A percentile compares a stretch with the other conserved stretches of the same genome.
These are phyloP conservation scores for Leucosporidium scottii DNA, from an alignment of 768 basidiomycete genomes.

Conservation along the genomic window DNA sequence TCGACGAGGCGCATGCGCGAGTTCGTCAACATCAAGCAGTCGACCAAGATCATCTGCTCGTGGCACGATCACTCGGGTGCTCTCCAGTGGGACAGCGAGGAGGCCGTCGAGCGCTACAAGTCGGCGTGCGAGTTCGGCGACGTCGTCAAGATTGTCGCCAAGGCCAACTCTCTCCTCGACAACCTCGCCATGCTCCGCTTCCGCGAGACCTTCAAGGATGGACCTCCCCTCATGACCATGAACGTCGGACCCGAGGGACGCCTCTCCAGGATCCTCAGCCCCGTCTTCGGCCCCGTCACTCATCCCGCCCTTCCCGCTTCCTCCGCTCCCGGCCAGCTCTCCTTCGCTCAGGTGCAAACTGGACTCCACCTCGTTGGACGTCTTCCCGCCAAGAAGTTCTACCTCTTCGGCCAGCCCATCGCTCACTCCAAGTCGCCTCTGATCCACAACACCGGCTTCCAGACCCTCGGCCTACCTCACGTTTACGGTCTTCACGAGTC, in stretches of 20 bases:
- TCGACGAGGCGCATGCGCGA: slow-evolving; percentile 57
- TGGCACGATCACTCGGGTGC: slow-evolving; percentile 91
- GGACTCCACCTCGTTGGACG: slow-evolving; percentile 74
- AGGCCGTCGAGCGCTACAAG: slow-evolving; percentile 62
- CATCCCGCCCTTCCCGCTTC: slow-evolving; percentile 76
- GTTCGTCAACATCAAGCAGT: slow-evolving; percentile 58
- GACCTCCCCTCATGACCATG: slow-evolving; percentile 85
- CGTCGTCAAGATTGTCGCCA: slow-evolving; percentile 86
- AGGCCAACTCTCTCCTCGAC: slow-evolving; percentile 64
- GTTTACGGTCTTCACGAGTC: slow-evolving; percentile 74
- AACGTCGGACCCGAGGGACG: slow-evolving; percentile 79
- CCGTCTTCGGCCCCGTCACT: slow-evolving; percentile 79
- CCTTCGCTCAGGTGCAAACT: slow-evolving; percentile 74
- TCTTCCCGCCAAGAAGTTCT: slow-evolving; percentile 66
- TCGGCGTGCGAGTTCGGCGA: slow-evolving; percentile 65
- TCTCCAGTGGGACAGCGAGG: slow-evolving; percentile 67
- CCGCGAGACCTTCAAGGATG: slow-evolving; percentile 49
- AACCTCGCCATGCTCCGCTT: slow-evolving; percentile 75
- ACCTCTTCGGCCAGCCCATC: slow-evolving; percentile 85
- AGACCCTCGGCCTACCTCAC: slow-evolving; percentile 74
- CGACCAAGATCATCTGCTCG: slow-evolving; percentile 76
- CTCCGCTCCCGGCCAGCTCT: slow-evolving; percentile 89
- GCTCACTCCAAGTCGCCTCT: slow-evolving; percentile 83
- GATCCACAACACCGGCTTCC: slow-evolving; percentile 83
- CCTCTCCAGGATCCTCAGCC: slow-evolving; percentile 79